Conservation (phyloP, 768 basidiomycete species). For the Trametes gibbosa region DNA sequence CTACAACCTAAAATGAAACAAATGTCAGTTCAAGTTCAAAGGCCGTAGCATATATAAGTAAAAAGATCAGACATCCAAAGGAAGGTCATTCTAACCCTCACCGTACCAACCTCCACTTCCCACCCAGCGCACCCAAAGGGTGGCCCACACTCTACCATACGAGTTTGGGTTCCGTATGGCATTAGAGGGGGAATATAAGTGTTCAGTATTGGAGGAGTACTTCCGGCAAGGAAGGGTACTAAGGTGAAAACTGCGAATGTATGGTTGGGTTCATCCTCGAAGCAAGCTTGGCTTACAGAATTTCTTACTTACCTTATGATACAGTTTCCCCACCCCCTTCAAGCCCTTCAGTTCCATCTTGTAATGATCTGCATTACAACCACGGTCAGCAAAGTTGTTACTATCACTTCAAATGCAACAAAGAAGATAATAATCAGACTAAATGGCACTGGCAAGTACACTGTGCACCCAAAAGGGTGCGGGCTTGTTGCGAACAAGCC, state of each 20-base stretch:
- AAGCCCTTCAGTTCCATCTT: neutral
- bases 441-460: constrained; percentile 91
- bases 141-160: constrained; percentile 63
- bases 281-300: neutral
- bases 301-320: neutral
- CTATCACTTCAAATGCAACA: neutral
- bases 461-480: constrained; percentile 59
- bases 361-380: neutral
- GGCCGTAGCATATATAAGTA: neutral
- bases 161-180: constrained; percentile 65
- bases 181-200: constrained; percentile 66
- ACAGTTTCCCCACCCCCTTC: neutral
- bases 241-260: constrained; percentile 89
- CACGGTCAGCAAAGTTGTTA: neutral
- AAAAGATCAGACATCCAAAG: constrained; percentile 82
- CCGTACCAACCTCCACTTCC: constrained; percentile 68
- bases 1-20: neutral
- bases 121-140: constrained; percentile 66
- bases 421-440: constrained; percentile 50
- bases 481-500: constrained; percentile 75
- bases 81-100: constrained; percentile 73
- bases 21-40: neutral
- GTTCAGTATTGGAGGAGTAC: constrained; percentile 74
- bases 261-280: constrained; percentile 49
- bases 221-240: constrained; percentile 56